phyloP scores from a whole-genome alignment of 1,284 basidiomycete genomes.

The Austropuccinia psidii region DNA sequence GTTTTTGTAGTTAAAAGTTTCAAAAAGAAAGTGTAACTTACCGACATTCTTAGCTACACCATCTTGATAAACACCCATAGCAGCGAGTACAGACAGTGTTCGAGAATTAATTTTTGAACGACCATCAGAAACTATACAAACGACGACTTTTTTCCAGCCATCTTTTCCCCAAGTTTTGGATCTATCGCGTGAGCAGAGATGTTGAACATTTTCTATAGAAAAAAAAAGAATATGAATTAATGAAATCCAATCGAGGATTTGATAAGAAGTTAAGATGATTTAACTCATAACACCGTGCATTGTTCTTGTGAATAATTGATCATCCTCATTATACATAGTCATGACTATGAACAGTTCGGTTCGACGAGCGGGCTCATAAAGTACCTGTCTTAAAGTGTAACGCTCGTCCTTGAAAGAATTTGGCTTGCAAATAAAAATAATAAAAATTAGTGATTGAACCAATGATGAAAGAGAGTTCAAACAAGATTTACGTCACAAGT shows the following conservation, averaged over 20 bases:
- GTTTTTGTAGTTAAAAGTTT: not conserved
- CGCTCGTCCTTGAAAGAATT: conserved; percentile 71
- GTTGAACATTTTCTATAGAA: conserved; percentile 50
- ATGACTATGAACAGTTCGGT: conserved; percentile 70
- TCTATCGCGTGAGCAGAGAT: conserved; percentile 69
- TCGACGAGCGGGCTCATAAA: conserved; percentile 73
- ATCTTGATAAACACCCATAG: conserved; percentile 80
- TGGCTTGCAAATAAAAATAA: conserved; percentile 49
- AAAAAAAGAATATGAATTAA: not conserved
- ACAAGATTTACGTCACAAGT: conserved; percentile 60
- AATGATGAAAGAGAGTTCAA: not conserved
- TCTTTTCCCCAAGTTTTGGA: conserved; percentile 93
- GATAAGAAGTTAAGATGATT: conserved; percentile 48
- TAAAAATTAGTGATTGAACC: not conserved
- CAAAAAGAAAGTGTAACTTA: not conserved
- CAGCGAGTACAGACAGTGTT: conserved; percentile 65
- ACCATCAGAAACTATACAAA: conserved; percentile 78
- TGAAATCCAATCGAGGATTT: conserved; percentile 48
- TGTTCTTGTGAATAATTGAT: conserved; percentile 67
- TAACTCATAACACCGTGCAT: conserved; percentile 92
- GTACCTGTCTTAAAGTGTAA: conserved; percentile 76
- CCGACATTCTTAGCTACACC: conserved; percentile 65
- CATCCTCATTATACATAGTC: conserved; percentile 69
- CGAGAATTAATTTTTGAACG: conserved; percentile 75
- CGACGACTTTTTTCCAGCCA: conserved; percentile 92